Conservation (phyloP, 2,329 filamentous ascomycete species). For the Verticillium albo-atrum region DNA sequence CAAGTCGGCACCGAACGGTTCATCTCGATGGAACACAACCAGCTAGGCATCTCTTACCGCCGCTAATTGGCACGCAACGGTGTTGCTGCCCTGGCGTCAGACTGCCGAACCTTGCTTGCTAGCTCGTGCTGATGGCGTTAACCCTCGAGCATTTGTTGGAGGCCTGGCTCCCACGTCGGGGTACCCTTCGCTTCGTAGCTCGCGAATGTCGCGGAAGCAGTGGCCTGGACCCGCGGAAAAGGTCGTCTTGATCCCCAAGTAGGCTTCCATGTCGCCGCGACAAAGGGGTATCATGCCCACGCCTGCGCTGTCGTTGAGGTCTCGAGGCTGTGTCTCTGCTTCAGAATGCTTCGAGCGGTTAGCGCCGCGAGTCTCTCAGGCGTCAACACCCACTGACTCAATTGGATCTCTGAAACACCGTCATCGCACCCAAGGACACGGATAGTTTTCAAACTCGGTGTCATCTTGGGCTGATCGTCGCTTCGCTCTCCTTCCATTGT, state of each 20-base stretch:
- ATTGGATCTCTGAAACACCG: not conserved
- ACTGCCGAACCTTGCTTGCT: not conserved
- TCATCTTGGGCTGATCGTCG: not conserved
- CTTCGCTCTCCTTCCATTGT: not conserved
- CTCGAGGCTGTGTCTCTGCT: not conserved
- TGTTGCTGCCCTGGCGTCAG: not conserved
- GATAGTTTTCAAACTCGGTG: not conserved
- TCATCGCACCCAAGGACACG: not conserved
- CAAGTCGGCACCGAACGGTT: not conserved
- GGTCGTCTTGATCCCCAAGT: not conserved
- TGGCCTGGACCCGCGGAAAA: not conserved
- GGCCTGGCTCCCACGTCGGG: not conserved
- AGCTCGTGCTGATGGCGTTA: not conserved
- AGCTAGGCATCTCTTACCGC: not conserved
- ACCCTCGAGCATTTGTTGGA: not conserved
- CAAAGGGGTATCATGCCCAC: not conserved
- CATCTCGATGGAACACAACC: not conserved
- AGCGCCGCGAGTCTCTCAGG: not conserved
- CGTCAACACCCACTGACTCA: not conserved
- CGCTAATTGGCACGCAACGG: not conserved
- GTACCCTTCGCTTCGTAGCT: not conserved
- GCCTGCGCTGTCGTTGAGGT: not conserved
- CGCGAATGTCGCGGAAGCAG: not conserved
- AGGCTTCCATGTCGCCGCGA: not conserved
- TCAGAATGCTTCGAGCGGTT: not conserved